Base-by-base conservation (phyloP, 305 asterid genomes). In the Ilex paraguariensis region DNA sequence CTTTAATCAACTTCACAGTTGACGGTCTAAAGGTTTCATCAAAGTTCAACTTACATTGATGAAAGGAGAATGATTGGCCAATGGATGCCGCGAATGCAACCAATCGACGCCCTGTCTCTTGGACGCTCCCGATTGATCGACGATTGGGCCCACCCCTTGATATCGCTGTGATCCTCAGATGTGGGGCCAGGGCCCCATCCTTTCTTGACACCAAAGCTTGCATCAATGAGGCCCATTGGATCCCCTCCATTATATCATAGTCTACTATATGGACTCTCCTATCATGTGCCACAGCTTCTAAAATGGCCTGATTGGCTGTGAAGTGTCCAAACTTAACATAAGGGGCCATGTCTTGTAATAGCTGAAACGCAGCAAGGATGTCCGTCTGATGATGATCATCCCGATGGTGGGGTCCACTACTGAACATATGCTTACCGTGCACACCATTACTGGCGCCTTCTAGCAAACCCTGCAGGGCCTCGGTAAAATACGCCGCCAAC, bases 401-500 rank as follows among this genome's bases (percentile, higher is more conserved):
- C 70, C 75, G 74, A 69, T 39, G 62, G 31, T 49, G 69, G 53
- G 61, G 40, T 59, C 13, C 6, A 60, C 58, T 21, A 21, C 28
- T 33, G 33, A 45, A 17, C 46, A 30, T 10, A 15, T 13, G 44
- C 54, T 66, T 69, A 31, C 50, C 32, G 16, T 62, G 52, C 11
- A 12, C 58, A 5, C 32, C 56, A 32, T 62, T 21, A 21, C 28
- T 58, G 39, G 67, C 54, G 54, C 86, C 81, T 54, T 84, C 93
- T 7, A 89, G 67, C 61, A 89, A 32, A 1, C 84, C 80, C 13
- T 79, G 86, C 44, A 89, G 72, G 73, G 95, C 95, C 17, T 86
- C 89, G 21, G 93, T 63, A 80, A 89, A 89, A 54, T 89, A 66
- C 30, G 89, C 88, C 2, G 87, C 93, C 6, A 89, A 57, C 16